phyloP scores from a whole-genome alignment of 768 basidiomycete species.

The Leccinum olivaceopallidum region DNA sequence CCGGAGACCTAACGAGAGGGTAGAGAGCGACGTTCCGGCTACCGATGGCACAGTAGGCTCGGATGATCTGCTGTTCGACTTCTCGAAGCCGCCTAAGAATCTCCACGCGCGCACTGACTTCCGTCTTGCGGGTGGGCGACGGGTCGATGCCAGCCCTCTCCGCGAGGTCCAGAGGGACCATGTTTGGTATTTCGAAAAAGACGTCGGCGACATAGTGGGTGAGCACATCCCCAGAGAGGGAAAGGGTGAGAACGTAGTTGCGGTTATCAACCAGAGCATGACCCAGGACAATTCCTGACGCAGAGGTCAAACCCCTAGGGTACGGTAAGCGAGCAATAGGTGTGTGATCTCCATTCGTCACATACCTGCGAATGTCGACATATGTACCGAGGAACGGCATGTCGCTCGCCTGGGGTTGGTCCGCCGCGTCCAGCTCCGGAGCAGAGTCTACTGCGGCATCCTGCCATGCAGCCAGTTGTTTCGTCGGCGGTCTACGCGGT shows the following conservation, averaged over 20 bases:
- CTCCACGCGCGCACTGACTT: slow-evolving; percentile 62
- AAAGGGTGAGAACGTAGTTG: slow-evolving; percentile 31
- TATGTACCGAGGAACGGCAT: slow-evolving; percentile 47
- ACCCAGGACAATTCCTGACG: slow-evolving; percentile 31
- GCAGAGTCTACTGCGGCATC: slow-evolving; percentile 19
- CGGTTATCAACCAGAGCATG: slow-evolving; percentile 34
- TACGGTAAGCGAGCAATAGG: slow-evolving; percentile 10
- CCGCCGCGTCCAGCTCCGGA: slow-evolving; percentile 13
- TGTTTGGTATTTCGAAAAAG: slow-evolving; percentile 58
- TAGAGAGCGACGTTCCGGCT: slow-evolving; percentile 39
- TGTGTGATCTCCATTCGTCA: slow-evolving; percentile 1
- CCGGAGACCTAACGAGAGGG: slow-evolving; percentile 41
- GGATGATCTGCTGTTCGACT: slow-evolving; percentile 50
- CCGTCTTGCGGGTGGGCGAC: slow-evolving; percentile 29
- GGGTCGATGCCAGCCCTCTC: slow-evolving; percentile 45
- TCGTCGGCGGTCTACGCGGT: slow-evolving; percentile 21
- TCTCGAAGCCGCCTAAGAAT: slow-evolving; percentile 60
- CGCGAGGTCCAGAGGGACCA: slow-evolving; percentile 47
- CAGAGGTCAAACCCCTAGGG: slow-evolving; percentile 19
- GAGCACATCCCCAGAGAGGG: slow-evolving; percentile 52
- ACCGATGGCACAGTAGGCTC: slow-evolving; percentile 37
- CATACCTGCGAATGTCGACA: slow-evolving; percentile 53
- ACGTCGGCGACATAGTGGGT: slow-evolving; percentile 51
- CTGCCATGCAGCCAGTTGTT: slow-evolving; percentile 28
- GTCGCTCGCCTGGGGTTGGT: slow-evolving; percentile 11